A percentile compares a stretch with the other conserved stretches of the same genome.
Conservation (phyloP, 306 rosid species). For the Dalbergia cultrata region DNA sequence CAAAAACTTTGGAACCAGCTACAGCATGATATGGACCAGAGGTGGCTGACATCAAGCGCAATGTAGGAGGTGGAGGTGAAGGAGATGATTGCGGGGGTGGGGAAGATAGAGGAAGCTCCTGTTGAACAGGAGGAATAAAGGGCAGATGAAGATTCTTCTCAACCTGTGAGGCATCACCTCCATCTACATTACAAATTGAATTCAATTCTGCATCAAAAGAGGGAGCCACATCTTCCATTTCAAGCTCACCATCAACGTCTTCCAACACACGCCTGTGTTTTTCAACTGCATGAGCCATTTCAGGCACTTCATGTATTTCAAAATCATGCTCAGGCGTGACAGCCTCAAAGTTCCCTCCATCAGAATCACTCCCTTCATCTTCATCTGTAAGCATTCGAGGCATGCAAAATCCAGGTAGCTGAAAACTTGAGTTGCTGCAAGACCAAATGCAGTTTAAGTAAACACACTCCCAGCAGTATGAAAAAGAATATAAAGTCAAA, state of each 20-base stretch:
- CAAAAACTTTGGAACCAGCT: conserved; percentile 60
- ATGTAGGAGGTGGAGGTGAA: conserved; percentile 65
- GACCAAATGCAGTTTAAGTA: conserved; percentile 42
- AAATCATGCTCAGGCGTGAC: conserved; percentile 85
- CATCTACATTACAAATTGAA: conserved; percentile 56
- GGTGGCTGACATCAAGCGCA: conserved; percentile 45
- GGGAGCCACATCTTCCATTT: conserved; percentile 99
- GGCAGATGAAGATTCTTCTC: conserved; percentile 60
- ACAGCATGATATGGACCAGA: conserved; percentile 56
- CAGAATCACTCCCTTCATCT: conserved; percentile 94
- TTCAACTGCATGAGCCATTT: conserved; percentile 54
- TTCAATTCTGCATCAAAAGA: conserved; percentile 70
- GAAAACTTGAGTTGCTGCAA: conserved; percentile 94
- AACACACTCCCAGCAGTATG: conserved; percentile 1
- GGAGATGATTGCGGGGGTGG: conserved; percentile 81
- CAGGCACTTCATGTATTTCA: conserved; percentile 59
- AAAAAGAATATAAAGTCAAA: conserved; percentile 22
- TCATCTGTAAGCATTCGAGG: conserved; percentile 83
- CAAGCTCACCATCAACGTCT: conserved; percentile 98
- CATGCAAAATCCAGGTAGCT: conserved; percentile 93
- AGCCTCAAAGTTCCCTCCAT: conserved; percentile 86
- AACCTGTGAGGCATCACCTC: conserved; percentile 49
- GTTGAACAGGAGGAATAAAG: conserved; percentile 72
- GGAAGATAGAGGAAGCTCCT: conserved; percentile 68
- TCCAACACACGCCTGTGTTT: conserved; percentile 87